Evolutionary conservation across 2,329 filamentous ascomycete genomes (phyloP).

Genomic region (Microdochium nivale): DNA sequence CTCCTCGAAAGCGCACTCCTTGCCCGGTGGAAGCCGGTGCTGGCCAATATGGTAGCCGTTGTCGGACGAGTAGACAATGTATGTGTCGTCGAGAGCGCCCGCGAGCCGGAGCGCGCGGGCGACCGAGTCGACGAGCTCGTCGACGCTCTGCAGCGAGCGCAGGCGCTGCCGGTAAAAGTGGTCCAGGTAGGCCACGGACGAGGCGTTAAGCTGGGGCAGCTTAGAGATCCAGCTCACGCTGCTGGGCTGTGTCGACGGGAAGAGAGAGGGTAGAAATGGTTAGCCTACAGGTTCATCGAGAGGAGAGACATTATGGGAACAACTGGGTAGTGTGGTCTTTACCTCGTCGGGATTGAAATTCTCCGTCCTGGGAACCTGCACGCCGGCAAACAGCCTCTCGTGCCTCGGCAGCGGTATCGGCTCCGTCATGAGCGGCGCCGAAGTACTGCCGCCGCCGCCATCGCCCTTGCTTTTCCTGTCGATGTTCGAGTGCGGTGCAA

Average conservation of each 20-base stretch:
- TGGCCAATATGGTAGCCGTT: constrained; percentile 40
- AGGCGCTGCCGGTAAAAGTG: constrained; percentile 25
- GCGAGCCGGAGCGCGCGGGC: background rate
- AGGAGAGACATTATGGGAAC: constrained; percentile 1
- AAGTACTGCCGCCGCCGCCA: background rate
- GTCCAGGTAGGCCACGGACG: constrained; percentile 40
- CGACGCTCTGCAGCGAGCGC: constrained; percentile 1
- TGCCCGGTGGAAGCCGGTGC: constrained; percentile 35
- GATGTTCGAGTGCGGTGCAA: constrained; percentile 45
- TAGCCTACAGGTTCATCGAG: too few species aligned
- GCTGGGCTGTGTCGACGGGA: constrained; percentile 7
- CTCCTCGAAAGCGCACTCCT: constrained; percentile 34
- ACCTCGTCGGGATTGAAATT: constrained; percentile 27
- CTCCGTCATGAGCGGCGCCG: background rate
- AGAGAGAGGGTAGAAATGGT: background rate
- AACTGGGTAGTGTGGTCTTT: too few species aligned
- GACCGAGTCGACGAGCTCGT: background rate
- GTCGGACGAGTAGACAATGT: constrained; percentile 37
- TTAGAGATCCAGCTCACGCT: constrained; percentile 32
- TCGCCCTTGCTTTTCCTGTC: background rate
- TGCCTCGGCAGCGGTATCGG: background rate
- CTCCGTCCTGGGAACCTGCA: background rate
- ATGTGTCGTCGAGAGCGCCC: constrained; percentile 9
- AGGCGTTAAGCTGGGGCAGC: constrained; percentile 34
- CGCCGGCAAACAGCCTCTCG: background rate